A percentile compares a stretch with the other conserved stretches of the same genome.
Conservation (phyloP, 257 asterid genomes). For the Ligustrum vulgare region DNA sequence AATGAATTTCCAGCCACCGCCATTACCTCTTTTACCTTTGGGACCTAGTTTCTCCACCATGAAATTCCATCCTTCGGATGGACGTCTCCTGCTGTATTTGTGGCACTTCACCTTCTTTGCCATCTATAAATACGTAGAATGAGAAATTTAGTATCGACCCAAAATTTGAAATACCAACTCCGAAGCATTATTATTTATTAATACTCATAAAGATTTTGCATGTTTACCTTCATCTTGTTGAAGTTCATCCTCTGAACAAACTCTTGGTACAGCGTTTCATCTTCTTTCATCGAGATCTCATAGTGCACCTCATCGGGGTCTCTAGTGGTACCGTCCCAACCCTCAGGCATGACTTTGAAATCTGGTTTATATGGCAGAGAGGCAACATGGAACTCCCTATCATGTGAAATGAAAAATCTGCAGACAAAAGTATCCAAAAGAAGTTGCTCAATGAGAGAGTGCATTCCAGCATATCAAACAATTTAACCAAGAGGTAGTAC, state of each 20-base stretch:
- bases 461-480: neutral
- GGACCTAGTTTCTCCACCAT: conserved; percentile 82
- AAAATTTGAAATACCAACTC: no score
- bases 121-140: conserved; percentile 39
- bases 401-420: conserved; percentile 77
- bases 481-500: neutral
- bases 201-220: neutral
- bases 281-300: conserved; percentile 94
- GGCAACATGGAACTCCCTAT: conserved; percentile 94
- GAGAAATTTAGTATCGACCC: neutral
- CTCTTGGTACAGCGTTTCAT: conserved; percentile 81
- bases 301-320: conserved; percentile 98
- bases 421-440: conserved; percentile 19
- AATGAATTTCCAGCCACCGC: conserved; percentile 88
- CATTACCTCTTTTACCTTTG: conserved; percentile 72
- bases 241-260: conserved; percentile 77
- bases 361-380: conserved; percentile 90
- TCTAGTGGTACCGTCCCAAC: conserved; percentile 95
- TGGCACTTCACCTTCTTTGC: conserved; percentile 74
- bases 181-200: neutral
- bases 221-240: conserved; percentile 78
- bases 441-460: neutral
- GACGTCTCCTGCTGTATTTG: conserved; percentile 89
- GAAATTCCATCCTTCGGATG: conserved; percentile 85
- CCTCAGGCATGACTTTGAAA: conserved; percentile 98